These are phyloP conservation scores for Ricinus communis DNA, from an alignment of 345 rosid genomes.

Conservation along the genomic window DNA sequence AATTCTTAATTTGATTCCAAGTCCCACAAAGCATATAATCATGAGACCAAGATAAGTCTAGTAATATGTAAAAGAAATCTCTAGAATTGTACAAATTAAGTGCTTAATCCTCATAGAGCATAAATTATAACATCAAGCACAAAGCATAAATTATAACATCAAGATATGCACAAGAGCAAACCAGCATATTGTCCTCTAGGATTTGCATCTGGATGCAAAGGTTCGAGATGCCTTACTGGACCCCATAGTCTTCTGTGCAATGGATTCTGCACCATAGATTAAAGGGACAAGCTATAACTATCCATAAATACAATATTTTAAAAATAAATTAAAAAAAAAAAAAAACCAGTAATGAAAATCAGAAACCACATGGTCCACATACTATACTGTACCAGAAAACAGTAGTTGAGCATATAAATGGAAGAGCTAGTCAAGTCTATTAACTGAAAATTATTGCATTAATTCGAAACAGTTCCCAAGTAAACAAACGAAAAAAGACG, in stretches of 20 bases:
- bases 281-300: background rate
- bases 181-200: constrained; percentile 83
- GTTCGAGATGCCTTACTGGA: constrained; percentile 66
- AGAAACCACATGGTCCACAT: background rate
- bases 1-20: background rate
- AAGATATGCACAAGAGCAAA: constrained; percentile 26
- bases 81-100: background rate
- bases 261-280: constrained; percentile 54
- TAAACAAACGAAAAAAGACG: constrained; percentile 6
- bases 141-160: background rate
- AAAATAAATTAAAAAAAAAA: background rate
- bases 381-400: background rate
- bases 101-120: background rate
- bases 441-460: constrained; percentile 10
- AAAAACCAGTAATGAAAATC: background rate
- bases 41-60: background rate
- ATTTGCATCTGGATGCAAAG: constrained; percentile 77
- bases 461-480: constrained; percentile 16
- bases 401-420: background rate
- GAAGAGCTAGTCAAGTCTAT: background rate
- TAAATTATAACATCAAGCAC: background rate
- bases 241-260: constrained; percentile 85
- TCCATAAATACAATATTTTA: constrained; percentile 1
- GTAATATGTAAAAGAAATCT: background rate
- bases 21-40: background rate